Evolutionary conservation across 2,329 filamentous ascomycete genomes (phyloP).

Genomic region (Helotiales sp.): DNA sequence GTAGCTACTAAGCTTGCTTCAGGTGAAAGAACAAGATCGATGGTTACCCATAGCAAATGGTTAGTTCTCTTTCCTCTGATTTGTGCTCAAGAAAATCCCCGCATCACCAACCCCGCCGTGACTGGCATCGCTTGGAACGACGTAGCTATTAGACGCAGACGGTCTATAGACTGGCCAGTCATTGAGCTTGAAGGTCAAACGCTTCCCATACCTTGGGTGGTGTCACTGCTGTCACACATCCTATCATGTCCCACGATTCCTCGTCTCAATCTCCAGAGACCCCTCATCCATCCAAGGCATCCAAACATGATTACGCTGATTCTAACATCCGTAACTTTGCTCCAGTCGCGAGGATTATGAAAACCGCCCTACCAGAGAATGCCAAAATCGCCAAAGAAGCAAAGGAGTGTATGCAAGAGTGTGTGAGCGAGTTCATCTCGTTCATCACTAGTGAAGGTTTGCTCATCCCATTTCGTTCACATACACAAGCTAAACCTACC

Average conservation of each 20-base stretch:
- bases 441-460: slow-evolving; percentile 99
- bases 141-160: slow-evolving; percentile 49
- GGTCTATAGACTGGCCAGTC: slow-evolving; percentile 41
- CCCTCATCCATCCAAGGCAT: slow-evolving; percentile 51
- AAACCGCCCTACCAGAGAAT: slow-evolving; percentile 94
- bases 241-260: slow-evolving; percentile 64
- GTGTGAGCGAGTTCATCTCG: slow-evolving; percentile 99
- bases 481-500: slow-evolving; percentile 32
- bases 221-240: slow-evolving; percentile 40
- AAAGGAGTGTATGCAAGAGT: slow-evolving; percentile 99
- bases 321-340: slow-evolving; percentile 95
- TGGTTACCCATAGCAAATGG: slow-evolving; percentile 99
- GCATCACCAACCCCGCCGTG: slow-evolving; percentile 41
- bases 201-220: slow-evolving; percentile 36
- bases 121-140: slow-evolving; percentile 56
- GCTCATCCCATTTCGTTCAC: slow-evolving; percentile 43
- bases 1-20: slow-evolving; percentile 17
- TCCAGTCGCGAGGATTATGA: slow-evolving; percentile 99
- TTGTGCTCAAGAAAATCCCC: slow-evolving; percentile 50
- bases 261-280: slow-evolving; percentile 55
- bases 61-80: slow-evolving; percentile 68
- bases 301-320: slow-evolving; percentile 56
- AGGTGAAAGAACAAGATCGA: slow-evolving; percentile 89
- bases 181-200: slow-evolving; percentile 40
- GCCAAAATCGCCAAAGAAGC: slow-evolving; percentile 99